phyloP scores from a whole-genome alignment of 768 basidiomycete species.

The Boletellus sp. region DNA sequence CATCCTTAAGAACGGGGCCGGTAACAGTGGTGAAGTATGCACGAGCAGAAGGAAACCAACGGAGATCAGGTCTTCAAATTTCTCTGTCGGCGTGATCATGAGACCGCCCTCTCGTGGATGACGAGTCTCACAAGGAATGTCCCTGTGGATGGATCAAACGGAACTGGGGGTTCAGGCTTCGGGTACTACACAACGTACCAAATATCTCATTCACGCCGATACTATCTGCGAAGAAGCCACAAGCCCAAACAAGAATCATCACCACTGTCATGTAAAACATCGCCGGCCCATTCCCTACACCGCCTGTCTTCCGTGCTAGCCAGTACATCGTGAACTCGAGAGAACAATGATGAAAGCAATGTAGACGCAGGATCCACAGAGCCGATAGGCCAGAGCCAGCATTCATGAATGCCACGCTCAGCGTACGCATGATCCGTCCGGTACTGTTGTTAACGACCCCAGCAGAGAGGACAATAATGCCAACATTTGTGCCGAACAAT shows the following conservation, averaged over 20 bases:
- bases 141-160: conserved; percentile 34
- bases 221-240: conserved; percentile 89
- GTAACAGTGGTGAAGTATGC: conserved; percentile 1
- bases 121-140: conserved; percentile 80
- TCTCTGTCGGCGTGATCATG: conserved; percentile 84
- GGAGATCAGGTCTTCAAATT: conserved; percentile 92
- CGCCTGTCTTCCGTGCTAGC: conserved; percentile 76
- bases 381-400: conserved; percentile 80
- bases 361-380: conserved; percentile 74
- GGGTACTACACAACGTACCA: conserved; percentile 40
- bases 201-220: conserved; percentile 94
- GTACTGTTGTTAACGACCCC: conserved; percentile 88
- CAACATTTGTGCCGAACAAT: conserved; percentile 86
- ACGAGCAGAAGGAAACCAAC: conserved; percentile 88
- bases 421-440: conserved; percentile 84
- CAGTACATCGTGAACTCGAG: conserved; percentile 59
- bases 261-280: conserved; percentile 86
- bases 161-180: neutral
- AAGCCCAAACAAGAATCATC: conserved; percentile 77
- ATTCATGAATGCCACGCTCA: conserved; percentile 91
- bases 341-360: conserved; percentile 80
- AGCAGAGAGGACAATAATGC: conserved; percentile 88
- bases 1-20: neutral
- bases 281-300: conserved; percentile 76
- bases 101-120: conserved; percentile 85